A percentile compares a stretch with the other conserved stretches of the same genome.
phyloP scores from a whole-genome alignment of 495 filamentous ascomycete genomes.

The Copromyces sp. region DNA sequence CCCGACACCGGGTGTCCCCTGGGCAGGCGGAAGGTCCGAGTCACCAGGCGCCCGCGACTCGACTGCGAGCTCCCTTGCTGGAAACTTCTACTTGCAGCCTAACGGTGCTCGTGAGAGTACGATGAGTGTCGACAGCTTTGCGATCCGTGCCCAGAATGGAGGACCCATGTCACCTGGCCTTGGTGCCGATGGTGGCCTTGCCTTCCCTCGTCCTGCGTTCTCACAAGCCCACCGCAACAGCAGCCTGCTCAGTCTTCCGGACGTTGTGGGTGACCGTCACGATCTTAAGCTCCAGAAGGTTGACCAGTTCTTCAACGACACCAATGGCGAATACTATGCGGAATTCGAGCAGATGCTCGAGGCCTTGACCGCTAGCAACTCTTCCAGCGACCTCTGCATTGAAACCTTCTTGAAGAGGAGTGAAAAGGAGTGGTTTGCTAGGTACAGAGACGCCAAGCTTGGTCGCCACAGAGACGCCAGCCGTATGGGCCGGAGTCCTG shows the following conservation, averaged over 20 bases:
- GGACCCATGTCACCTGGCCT: slow-evolving; percentile 28
- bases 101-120: slow-evolving; percentile 21
- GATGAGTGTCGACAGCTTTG: slow-evolving; percentile 29
- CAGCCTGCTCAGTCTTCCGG: slow-evolving; percentile 39
- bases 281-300: slow-evolving; percentile 56
- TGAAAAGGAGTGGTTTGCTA: slow-evolving; percentile 55
- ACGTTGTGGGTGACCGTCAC: slow-evolving; percentile 50
- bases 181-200: slow-evolving; percentile 12
- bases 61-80: slow-evolving; percentile 8
- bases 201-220: slow-evolving; percentile 20
- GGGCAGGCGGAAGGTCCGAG: slow-evolving; percentile 10
- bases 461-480: slow-evolving; percentile 17
- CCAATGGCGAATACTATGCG: slow-evolving; percentile 45
- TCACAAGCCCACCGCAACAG: slow-evolving; percentile 20
- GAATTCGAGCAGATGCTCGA: slow-evolving; percentile 48
- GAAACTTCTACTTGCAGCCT: slow-evolving; percentile 14
- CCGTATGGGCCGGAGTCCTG: slow-evolving; percentile 5
- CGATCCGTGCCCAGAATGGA: slow-evolving; percentile 27
- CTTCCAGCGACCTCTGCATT: slow-evolving; percentile 47
- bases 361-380: slow-evolving; percentile 42
- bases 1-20: slow-evolving; percentile 13
- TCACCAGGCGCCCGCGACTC: slow-evolving; percentile 16
- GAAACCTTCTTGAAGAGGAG: slow-evolving; percentile 51
- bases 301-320: slow-evolving; percentile 59
- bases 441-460: slow-evolving; percentile 51